Evolutionary conservation across 176 grass and related monocot genomes (phyloP).

Genomic region (Triticum timopheevii): DNA sequence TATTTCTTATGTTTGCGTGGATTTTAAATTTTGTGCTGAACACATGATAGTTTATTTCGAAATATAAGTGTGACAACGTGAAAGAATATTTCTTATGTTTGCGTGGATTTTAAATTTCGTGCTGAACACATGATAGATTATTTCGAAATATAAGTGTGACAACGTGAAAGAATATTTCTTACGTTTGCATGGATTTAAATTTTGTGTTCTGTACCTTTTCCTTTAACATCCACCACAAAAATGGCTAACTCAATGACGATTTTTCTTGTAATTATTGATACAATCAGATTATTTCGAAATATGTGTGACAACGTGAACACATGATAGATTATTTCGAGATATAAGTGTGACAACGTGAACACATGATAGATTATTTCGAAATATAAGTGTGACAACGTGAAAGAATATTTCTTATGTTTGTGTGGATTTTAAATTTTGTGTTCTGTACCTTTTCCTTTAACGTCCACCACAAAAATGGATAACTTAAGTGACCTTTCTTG

Average conservation of each 20-base stretch:
- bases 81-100: neutral
- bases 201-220: neutral
- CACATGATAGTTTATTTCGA: neutral
- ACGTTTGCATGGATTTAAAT: neutral
- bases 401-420: neutral
- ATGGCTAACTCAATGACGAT: neutral
- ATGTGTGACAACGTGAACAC: neutral
- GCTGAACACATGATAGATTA: neutral
- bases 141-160: neutral
- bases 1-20: neutral
- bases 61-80: neutral
- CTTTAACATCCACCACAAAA: neutral
- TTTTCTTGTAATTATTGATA: neutral
- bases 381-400: neutral
- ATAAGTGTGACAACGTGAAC: neutral
- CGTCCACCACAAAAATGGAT: neutral
- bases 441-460: neutral
- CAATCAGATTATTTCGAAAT: neutral
- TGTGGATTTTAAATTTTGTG: neutral
- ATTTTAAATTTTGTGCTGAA: neutral
- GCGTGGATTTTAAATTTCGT: neutral
- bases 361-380: constrained; percentile 12
- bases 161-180: neutral
- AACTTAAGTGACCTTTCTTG: neutral
- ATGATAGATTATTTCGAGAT: constrained; percentile 11